Evolutionary conservation across 116 monocot species (phyloP).

Genomic region (Iris pallida): DNA sequence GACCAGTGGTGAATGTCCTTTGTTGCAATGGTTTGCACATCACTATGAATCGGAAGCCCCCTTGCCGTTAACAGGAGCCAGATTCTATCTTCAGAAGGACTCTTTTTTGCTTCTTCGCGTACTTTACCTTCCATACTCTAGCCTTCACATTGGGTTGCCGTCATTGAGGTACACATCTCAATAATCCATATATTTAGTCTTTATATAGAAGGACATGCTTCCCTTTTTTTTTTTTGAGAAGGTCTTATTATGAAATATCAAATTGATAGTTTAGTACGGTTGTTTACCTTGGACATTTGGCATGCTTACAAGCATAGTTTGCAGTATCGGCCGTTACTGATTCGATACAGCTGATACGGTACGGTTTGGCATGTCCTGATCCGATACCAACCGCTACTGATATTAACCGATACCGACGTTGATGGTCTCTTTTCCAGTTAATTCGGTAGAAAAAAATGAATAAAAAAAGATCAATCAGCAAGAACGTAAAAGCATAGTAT

Average conservation of each 20-base stretch:
- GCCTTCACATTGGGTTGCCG: conserved; percentile 72
- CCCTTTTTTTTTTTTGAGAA: background rate
- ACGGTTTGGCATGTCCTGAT: no score
- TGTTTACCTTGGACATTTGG: background rate
- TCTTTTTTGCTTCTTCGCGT: conserved; percentile 71
- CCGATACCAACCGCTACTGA: no score
- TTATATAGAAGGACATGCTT: background rate
- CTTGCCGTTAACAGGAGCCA: conserved; percentile 80
- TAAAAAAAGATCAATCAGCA: no score
- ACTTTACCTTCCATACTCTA: conserved; percentile 68
- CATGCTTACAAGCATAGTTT: background rate
- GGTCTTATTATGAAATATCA: background rate
- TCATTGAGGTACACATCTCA: conserved; percentile 49
- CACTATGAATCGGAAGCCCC: conserved; percentile 97
- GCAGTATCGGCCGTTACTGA: no score
- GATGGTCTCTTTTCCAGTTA: no score
- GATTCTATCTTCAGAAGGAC: conserved; percentile 71
- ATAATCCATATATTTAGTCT: background rate
- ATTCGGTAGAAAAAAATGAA: no score
- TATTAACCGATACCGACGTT: no score
- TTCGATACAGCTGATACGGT: no score
- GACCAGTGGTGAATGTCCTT: conserved; percentile 73
- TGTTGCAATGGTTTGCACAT: conserved; percentile 92
- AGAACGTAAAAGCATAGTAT: no score
- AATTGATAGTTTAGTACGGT: background rate